These are phyloP conservation scores for Theileria parva DNA, from an alignment of 169 alveolate species.

Conservation along the genomic window DNA sequence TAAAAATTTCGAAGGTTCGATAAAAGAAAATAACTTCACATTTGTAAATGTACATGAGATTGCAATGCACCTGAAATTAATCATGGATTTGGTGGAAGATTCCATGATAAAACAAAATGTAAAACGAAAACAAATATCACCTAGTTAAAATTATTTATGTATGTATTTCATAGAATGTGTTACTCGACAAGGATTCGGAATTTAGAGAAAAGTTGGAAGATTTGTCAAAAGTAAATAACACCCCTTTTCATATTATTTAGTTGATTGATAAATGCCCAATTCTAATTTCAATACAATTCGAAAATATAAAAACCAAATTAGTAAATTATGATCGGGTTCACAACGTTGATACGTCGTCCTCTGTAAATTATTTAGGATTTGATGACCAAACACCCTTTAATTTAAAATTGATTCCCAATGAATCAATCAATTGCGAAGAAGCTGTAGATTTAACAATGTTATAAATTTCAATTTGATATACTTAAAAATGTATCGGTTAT, in stretches of 20 bases:
- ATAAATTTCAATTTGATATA: neutral
- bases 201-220: constrained; percentile 13
- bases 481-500: neutral
- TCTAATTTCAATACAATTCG: constrained; percentile 21
- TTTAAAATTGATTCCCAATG: neutral
- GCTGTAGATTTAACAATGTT: neutral
- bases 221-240: constrained; percentile 6
- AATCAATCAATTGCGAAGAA: neutral
- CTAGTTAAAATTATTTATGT: neutral
- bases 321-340: constrained; percentile 14
- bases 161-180: neutral
- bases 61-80: constrained; percentile 4
- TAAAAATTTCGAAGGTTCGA: neutral
- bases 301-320: constrained; percentile 10
- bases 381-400: neutral
- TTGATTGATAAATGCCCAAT: constrained; percentile 4
- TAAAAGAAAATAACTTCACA: neutral
- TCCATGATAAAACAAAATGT: neutral
- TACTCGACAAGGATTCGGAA: constrained; percentile 9
- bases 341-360: neutral
- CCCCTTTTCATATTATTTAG: constrained; percentile 4
- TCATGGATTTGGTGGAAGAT: neutral
- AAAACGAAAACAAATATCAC: neutral
- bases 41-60: constrained; percentile 20
- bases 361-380: neutral